Base-by-base conservation (phyloP, 306 rosid genomes). In the Phaseolus lunatus region DNA sequence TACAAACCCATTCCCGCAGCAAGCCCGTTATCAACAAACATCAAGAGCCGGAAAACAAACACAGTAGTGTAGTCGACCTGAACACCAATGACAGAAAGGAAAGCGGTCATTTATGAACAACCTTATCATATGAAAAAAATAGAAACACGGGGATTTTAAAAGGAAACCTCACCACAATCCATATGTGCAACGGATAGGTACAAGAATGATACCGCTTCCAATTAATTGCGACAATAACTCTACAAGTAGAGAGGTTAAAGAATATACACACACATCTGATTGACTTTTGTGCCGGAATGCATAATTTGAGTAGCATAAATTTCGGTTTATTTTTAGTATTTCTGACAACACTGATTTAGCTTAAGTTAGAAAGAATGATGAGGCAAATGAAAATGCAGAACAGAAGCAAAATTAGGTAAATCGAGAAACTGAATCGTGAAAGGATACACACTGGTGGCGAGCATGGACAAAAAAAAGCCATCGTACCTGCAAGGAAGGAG, bases 1-100 rank as follows among this genome's bases (percentile, higher is more conserved):
- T 92, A 95, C 99, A 95, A 91, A 45, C 99, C 99, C 99, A 95
- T 95, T 88, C 99, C 99, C 2, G 94, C 86, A 29, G 98, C 93
- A 75, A 95, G 88, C 27, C 99, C 99, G 86, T 95, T 92, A 82
- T 95, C 99, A 18, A 95, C 91, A 79, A 92, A 95, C 99, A 95
- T 95, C 91, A 95, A 72, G 62, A 92, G 86, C 67, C 99, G 96
- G 78, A 95, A 95, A 84, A 90, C 88, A 83, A 95, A 95, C 81
- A 95, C 99, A 35, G 88, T 49, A 56, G 97, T 86, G 80, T 95
- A 95, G 77, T 95, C 99, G 84, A 95, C 99, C 99, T 95, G 86
- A 63, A 22, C 19, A 72, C 31, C 69, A 81, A 35, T n/a, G 16
- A 20, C 52, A 70, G 2, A 33, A 22, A 24, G 4, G 35, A 16